Base-by-base conservation (phyloP, 106 monocot genomes). In the Xerophyta viscosa region DNA sequence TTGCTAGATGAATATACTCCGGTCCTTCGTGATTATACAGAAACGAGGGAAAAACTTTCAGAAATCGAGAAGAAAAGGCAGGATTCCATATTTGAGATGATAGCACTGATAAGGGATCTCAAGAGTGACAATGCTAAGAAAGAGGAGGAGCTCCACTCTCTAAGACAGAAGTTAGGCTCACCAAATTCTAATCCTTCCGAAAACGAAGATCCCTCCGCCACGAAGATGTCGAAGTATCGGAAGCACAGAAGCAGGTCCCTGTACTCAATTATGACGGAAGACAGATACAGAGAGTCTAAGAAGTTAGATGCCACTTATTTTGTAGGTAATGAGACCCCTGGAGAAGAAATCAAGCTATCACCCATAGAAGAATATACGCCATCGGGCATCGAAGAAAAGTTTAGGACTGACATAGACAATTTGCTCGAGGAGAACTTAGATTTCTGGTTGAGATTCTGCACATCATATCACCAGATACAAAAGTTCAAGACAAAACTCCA, bases 371-470 rank as follows among this genome's bases (percentile, higher is more conserved):
- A 37, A 54, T 31, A 54, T 0, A 18, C 36, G 6, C 8, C 72
- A 39, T 68, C 71, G n/a, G 29, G 66, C 0, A 29, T 73, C 0
- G 88, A 84, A 54, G 84, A 71, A 8, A 88, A 76, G 52, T 84
- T 94, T 45, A 77, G 88, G 64, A 71, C 41, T 6, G 94, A 94
- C 3, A 78, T 94, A 20, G 84, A 94, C 53, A 57, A 64, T 4
- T 45, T 94, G 10, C 66, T 94, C 14, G 88, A 88, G 18, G 81
- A 94, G 65, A 94, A 94, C 70, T 63, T 94, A 18, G 81, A 84
- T 37, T 94, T 94, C 58, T 94, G 94, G 94, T 64, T 88, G 41
- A 77, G 88, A 31, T 88, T 94, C 57, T 75, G 84, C 61, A 77
- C 88, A 21, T 81, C 94, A 10, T 88, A 81, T 44, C 80, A 88